phyloP scores from a whole-genome alignment of 768 basidiomycete species.

The Lactarius pseudohatsudake region DNA sequence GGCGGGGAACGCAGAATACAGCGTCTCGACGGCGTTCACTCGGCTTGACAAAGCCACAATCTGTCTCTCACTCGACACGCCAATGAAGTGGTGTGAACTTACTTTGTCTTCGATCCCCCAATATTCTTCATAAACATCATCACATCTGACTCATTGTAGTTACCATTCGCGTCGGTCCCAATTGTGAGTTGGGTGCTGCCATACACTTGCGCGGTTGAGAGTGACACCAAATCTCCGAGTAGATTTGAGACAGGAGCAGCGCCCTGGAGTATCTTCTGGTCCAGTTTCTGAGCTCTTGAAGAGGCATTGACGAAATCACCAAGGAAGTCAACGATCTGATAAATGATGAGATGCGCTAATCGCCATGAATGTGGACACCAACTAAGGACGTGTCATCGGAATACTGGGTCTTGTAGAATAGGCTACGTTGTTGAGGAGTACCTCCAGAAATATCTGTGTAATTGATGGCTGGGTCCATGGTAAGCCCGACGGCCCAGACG shows the following conservation, averaged over 20 bases:
- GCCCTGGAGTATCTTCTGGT: background rate
- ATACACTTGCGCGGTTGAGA: background rate
- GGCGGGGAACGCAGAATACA: background rate
- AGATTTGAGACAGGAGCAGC: background rate
- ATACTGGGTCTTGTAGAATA: background rate
- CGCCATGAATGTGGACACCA: background rate
- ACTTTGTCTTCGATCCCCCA: background rate
- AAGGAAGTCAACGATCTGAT: background rate
- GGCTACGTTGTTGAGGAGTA: background rate
- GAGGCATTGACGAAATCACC: background rate
- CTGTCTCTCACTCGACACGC: background rate
- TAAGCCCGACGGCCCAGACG: background rate
- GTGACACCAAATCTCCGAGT: background rate
- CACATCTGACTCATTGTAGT: background rate
- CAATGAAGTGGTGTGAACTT: background rate
- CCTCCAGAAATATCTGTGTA: background rate
- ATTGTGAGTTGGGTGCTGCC: background rate
- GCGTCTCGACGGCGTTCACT: background rate
- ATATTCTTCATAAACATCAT: background rate
- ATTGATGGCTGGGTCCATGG: background rate
- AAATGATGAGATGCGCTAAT: background rate
- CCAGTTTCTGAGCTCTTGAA: background rate
- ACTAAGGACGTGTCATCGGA: background rate
- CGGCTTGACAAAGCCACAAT: background rate
- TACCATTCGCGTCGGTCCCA: background rate